These are phyloP conservation scores for Knufia fluminis DNA, from an alignment of 2,329 filamentous ascomycete species.

Conservation along the genomic window DNA sequence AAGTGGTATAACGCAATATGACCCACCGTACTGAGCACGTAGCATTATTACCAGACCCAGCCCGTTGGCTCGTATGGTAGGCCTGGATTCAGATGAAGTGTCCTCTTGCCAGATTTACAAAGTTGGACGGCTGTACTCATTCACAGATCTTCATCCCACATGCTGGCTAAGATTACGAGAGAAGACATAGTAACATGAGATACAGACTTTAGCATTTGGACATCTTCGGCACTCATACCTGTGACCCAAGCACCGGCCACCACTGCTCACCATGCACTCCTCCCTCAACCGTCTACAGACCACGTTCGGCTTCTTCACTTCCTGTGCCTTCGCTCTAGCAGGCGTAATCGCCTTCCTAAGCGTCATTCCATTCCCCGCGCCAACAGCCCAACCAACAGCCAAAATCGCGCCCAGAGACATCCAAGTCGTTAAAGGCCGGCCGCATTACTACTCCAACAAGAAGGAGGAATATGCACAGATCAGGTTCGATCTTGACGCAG, in stretches of 20 bases:
- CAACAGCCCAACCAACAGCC: slow-evolving; percentile 51
- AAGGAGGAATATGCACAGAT: slow-evolving; percentile 94
- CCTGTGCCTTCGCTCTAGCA: slow-evolving; percentile 74
- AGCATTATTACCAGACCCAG: too few relatives aligned
- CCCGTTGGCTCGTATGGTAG: too few relatives aligned
- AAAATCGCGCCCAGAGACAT: slow-evolving; percentile 62
- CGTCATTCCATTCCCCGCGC: slow-evolving; percentile 45
- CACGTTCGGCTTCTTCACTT: slow-evolving; percentile 97
- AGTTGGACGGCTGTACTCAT: too few relatives aligned
- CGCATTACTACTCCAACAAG: slow-evolving; percentile 90
- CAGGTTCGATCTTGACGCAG: slow-evolving; percentile 84
- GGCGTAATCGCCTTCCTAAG: slow-evolving; percentile 69
- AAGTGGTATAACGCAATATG: too few relatives aligned
- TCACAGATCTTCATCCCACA: too few relatives aligned
- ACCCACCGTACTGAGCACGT: too few relatives aligned
- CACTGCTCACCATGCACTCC: slow-evolving; percentile 63
- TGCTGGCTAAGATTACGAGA: too few relatives aligned
- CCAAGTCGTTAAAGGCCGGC: slow-evolving; percentile 80
- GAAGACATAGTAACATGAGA: too few relatives aligned
- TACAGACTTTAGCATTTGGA: too few relatives aligned
- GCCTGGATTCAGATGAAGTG: not conserved
- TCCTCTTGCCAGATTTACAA: not conserved
- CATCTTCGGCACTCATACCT: too few relatives aligned
- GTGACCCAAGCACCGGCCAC: too few relatives aligned
- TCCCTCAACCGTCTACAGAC: slow-evolving; percentile 76